These are phyloP conservation scores for Nothopassalora personata DNA, from an alignment of 2,329 filamentous ascomycete species.

Conservation along the genomic window DNA sequence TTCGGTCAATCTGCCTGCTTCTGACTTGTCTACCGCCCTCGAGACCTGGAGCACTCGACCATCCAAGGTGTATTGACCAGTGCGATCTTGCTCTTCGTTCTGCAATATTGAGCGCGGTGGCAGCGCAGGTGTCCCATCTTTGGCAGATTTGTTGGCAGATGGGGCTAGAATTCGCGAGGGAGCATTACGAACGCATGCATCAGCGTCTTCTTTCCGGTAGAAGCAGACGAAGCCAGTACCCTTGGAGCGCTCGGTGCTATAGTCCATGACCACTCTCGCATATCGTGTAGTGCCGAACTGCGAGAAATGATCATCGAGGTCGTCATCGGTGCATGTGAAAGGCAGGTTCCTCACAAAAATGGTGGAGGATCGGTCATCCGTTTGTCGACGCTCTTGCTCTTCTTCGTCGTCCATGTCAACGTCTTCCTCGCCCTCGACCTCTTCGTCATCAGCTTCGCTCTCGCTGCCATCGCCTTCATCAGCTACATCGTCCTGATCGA, in stretches of 20 bases:
- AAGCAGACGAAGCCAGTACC: constrained; percentile 97
- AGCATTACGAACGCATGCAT: constrained; percentile 67
- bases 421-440: constrained; percentile 40
- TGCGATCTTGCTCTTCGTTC: constrained; percentile 74
- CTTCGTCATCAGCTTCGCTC: constrained; percentile 39
- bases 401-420: constrained; percentile 39
- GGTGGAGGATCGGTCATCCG: constrained; percentile 65
- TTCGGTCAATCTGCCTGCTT: constrained; percentile 70
- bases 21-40: constrained; percentile 75
- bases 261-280: constrained; percentile 85
- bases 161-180: constrained; percentile 51
- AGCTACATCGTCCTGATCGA: constrained; percentile 40
- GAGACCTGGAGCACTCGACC: constrained; percentile 81
- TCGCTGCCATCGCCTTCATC: constrained; percentile 39
- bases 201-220: constrained; percentile 68
- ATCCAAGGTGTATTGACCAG: constrained; percentile 83
- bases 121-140: constrained; percentile 22
- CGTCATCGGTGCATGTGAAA: constrained; percentile 77
- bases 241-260: constrained; percentile 74
- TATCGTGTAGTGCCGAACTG: constrained; percentile 86
- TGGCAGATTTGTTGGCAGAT: constrained; percentile 21
- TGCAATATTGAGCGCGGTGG: constrained; percentile 79
- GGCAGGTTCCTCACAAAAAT: constrained; percentile 92
- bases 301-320: constrained; percentile 78
- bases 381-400: constrained; percentile 37